Evolutionary conservation across 1,139 yeast species (phyloP).

Genomic region (Suhomyces yuchorum): DNA sequence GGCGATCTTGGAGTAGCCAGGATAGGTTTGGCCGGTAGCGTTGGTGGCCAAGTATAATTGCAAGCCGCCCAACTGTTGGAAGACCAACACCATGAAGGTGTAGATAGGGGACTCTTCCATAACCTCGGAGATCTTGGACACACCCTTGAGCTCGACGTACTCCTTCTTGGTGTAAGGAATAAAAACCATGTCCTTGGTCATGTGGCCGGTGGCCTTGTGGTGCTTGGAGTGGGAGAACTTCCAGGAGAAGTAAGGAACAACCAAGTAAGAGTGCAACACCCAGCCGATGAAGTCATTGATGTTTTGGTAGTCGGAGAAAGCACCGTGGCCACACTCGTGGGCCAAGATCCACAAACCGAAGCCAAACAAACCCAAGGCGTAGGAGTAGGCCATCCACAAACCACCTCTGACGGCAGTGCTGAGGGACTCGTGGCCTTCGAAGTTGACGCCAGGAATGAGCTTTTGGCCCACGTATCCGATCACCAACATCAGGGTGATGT

Average conservation of each 20-base stretch:
- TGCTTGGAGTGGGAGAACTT: slow-evolving; percentile 62
- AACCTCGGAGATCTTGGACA: slow-evolving; percentile 42
- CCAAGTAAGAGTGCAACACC: slow-evolving; percentile 57
- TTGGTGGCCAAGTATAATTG: slow-evolving; percentile 49
- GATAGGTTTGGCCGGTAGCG: slow-evolving; percentile 54
- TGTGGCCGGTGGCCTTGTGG: slow-evolving; percentile 65
- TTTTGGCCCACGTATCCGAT: slow-evolving; percentile 51
- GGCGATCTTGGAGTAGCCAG: slow-evolving; percentile 35
- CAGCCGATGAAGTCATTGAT: slow-evolving; percentile 62
- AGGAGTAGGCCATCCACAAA: slow-evolving; percentile 57
- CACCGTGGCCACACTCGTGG: slow-evolving; percentile 69
- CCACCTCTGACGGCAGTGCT: slow-evolving; percentile 46
- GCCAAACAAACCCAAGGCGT: slow-evolving; percentile 47
- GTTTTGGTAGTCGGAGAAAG: slow-evolving; percentile 57
- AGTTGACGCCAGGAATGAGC: slow-evolving; percentile 49
- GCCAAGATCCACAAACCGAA: slow-evolving; percentile 67
- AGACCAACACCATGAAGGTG: slow-evolving; percentile 44
- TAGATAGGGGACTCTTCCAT: slow-evolving; percentile 57
- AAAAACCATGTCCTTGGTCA: slow-evolving; percentile 63
- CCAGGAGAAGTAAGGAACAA: slow-evolving; percentile 67
- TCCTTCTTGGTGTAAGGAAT: slow-evolving; percentile 57
- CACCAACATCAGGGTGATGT: slow-evolving; percentile 45
- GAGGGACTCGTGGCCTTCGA: slow-evolving; percentile 32
- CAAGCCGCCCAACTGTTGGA: slow-evolving; percentile 61
- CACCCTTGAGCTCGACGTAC: slow-evolving; percentile 28